Conservation (phyloP, 805 yeast species). For the Kockiozyma suomiensis region DNA sequence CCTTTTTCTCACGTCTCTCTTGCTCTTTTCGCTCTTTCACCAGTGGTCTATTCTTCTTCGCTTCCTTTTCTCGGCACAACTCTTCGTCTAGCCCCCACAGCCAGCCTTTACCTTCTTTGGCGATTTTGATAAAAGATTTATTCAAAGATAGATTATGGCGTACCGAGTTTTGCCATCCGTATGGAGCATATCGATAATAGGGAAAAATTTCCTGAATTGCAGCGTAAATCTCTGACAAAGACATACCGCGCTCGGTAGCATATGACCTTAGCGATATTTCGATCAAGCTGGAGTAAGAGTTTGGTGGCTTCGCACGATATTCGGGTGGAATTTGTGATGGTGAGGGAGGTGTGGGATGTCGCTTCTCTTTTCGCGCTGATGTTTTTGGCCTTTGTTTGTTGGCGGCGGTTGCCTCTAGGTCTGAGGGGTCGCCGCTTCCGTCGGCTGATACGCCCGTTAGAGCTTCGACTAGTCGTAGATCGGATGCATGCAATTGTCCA, state of each 20-base stretch:
- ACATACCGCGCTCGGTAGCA: constrained; percentile 71
- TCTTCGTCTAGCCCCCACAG: constrained; percentile 90
- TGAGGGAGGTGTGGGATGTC: constrained; percentile 29
- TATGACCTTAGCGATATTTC: constrained; percentile 73
- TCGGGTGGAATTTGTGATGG: constrained; percentile 77
- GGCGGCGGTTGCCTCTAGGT: background rate
- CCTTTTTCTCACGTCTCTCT: constrained; percentile 51
- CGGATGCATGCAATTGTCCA: background rate
- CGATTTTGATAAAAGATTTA: constrained; percentile 78
- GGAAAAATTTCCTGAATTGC: constrained; percentile 88
- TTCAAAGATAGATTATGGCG: constrained; percentile 86
- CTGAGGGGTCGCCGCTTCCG: background rate
- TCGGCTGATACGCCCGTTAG: constrained; percentile 2
- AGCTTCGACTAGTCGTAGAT: constrained; percentile 18
- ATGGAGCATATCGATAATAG: constrained; percentile 88
- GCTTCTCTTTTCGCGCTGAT: constrained; percentile 19
- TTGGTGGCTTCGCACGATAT: constrained; percentile 79
- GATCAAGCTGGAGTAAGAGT: constrained; percentile 78
- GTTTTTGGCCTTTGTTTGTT: background rate
- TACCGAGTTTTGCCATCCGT: constrained; percentile 97
- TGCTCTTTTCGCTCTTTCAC: constrained; percentile 64
- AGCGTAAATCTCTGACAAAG: constrained; percentile 80
- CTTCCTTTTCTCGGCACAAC: constrained; percentile 79
- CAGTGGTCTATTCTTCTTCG: constrained; percentile 56
- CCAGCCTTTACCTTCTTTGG: constrained; percentile 93